Conservation (phyloP, 202 grass and related monocot species). For the Schoenoplectus tabernaemontani region DNA sequence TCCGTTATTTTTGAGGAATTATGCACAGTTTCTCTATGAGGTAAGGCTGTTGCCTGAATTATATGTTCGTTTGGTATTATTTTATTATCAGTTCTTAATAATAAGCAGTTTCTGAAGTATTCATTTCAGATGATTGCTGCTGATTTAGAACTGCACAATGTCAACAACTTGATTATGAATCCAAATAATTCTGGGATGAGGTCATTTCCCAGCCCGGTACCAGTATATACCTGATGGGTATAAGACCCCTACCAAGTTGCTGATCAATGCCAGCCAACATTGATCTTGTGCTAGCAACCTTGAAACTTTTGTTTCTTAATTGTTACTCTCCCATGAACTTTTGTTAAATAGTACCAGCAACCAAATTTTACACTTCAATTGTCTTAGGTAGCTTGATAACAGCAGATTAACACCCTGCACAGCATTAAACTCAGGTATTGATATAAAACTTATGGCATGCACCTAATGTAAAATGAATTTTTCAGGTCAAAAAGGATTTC, state of each 20-base stretch:
- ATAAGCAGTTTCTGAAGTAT: not conserved
- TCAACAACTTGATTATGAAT: not conserved
- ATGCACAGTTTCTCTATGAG: slow-evolving; percentile 65
- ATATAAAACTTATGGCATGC: no score
- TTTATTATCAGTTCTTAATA: not conserved
- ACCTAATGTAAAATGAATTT: not conserved
- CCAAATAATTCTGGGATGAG: not conserved
- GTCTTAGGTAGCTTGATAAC: not conserved
- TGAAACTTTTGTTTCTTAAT: not conserved
- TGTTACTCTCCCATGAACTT: no score
- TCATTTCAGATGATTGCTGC: not conserved
- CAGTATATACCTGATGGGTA: not conserved
- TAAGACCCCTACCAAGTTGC: not conserved
- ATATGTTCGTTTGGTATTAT: not conserved
- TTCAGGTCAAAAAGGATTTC: slow-evolving; percentile 51
- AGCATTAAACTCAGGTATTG: not conserved
- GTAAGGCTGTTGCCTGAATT: not conserved
- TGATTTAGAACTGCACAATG: not conserved
- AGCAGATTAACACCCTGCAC: not conserved
- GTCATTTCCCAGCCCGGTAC: not conserved
- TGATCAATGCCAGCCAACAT: not conserved
- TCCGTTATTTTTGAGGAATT: slow-evolving; percentile 72
- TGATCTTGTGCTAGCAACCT: not conserved
- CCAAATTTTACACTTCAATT: not conserved
- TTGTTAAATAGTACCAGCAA: not conserved